phyloP scores from a whole-genome alignment of 345 rosid species.

The Populus pruinosa region DNA sequence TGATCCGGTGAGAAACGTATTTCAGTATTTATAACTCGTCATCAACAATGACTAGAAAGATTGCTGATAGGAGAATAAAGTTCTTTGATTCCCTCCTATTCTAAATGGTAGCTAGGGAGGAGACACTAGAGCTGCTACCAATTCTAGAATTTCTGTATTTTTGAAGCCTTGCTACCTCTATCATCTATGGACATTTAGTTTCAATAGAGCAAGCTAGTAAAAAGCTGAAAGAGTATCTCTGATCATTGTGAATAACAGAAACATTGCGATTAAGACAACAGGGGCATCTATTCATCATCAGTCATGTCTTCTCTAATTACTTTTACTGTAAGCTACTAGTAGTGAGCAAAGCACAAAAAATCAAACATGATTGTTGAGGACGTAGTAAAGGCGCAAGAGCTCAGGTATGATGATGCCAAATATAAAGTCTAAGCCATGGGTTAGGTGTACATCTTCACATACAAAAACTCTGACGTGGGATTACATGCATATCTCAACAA shows the following conservation, averaged over 20 bases:
- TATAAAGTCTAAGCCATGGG: too few species aligned
- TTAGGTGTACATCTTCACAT: too few species aligned
- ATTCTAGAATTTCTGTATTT: background rate
- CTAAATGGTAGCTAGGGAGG: background rate
- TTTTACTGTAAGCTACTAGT: too few species aligned
- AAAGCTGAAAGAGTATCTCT: too few species aligned
- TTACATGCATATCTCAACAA: too few species aligned
- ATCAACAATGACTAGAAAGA: background rate
- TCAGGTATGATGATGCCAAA: too few species aligned
- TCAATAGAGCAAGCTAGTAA: too few species aligned
- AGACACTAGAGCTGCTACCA: background rate
- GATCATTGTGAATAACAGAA: background rate
- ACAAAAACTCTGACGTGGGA: too few species aligned
- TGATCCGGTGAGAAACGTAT: slow-evolving; percentile 2
- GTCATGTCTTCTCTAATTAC: background rate
- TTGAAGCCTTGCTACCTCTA: background rate
- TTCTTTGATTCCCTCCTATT: background rate
- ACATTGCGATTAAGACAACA: background rate
- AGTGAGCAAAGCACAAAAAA: too few species aligned
- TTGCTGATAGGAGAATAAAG: background rate
- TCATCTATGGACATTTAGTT: background rate
- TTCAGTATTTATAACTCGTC: background rate
- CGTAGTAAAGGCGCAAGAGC: too few species aligned
- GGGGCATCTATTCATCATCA: background rate
- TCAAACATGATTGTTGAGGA: too few species aligned